phyloP scores from a whole-genome alignment of 495 filamentous ascomycete genomes.

The Ascobolus immersus region DNA sequence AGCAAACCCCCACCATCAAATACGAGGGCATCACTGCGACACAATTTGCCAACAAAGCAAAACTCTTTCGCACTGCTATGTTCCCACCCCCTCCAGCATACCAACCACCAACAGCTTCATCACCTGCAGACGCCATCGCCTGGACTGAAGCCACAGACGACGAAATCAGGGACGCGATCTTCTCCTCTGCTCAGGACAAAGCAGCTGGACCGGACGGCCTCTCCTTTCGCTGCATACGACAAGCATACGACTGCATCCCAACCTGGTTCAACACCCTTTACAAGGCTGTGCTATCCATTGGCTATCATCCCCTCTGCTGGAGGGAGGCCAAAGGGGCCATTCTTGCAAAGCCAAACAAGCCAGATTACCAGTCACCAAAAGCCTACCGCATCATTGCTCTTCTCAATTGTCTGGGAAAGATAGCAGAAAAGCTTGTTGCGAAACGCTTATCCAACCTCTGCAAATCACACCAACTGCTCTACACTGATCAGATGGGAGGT shows the following conservation, averaged over 20 bases:
- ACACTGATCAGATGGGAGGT: not conserved
- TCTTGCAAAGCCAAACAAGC: constrained; percentile 10
- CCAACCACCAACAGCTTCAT: too few species aligned
- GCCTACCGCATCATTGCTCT: constrained; percentile 9
- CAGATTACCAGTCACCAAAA: constrained; percentile 9
- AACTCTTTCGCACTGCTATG: too few species aligned
- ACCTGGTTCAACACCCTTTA: not conserved
- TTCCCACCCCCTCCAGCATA: too few species aligned
- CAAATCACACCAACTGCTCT: not conserved
- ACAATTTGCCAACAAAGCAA: too few species aligned
- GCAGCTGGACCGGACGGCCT: constrained; percentile 1
- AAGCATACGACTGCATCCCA: not conserved
- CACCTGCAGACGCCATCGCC: too few species aligned
- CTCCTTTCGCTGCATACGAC: constrained; percentile 1
- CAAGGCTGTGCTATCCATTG: not conserved
- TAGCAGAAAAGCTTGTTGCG: too few species aligned
- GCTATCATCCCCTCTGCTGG: constrained; percentile 9
- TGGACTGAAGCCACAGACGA: too few species aligned
- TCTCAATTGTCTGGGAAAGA: not conserved
- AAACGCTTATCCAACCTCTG: too few species aligned
- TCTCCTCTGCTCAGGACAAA: not conserved
- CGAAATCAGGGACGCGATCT: too few species aligned
- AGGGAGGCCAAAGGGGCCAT: constrained; percentile 8
- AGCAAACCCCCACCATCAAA: too few species aligned
- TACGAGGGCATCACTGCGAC: too few species aligned